Evolutionary conservation across 371 early-diverging fungal genomes (phyloP).

Genomic region (Mucor circinelloides): DNA sequence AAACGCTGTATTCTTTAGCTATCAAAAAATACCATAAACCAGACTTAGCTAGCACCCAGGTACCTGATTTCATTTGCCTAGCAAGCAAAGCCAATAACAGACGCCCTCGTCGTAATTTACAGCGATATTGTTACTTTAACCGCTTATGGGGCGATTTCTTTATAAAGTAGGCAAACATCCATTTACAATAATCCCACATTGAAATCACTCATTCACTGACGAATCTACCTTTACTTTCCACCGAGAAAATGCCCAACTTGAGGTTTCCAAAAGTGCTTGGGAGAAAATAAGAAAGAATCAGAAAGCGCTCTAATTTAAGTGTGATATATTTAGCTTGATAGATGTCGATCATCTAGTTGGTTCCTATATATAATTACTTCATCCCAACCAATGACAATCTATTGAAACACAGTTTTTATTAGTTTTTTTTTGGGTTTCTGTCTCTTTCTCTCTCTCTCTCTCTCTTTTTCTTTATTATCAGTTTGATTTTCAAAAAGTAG

Average conservation of each 20-base stretch:
- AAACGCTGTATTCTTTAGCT: background rate
- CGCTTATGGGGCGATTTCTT: too few species aligned
- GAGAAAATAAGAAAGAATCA: too few species aligned
- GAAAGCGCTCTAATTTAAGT: too few species aligned
- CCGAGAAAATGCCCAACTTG: too few species aligned
- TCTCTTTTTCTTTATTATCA: background rate
- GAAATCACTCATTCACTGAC: background rate
- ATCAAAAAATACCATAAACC: background rate
- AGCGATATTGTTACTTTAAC: too few species aligned
- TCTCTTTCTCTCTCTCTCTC: background rate
- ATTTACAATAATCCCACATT: background rate
- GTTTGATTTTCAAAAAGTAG: background rate
- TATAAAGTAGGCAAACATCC: background rate
- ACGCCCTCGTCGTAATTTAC: background rate
- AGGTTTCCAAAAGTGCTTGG: too few species aligned
- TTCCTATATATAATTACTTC: background rate
- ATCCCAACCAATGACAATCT: background rate
- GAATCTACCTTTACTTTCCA: too few species aligned
- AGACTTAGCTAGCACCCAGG: background rate
- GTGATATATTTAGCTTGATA: background rate
- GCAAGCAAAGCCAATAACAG: background rate
- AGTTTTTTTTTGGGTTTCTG: background rate
- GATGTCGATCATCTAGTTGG: background rate
- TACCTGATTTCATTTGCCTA: background rate
- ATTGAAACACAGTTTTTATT: constrained; percentile 4